phyloP scores from a whole-genome alignment of 2,329 filamentous ascomycete species.

The Xylaria sp. region DNA sequence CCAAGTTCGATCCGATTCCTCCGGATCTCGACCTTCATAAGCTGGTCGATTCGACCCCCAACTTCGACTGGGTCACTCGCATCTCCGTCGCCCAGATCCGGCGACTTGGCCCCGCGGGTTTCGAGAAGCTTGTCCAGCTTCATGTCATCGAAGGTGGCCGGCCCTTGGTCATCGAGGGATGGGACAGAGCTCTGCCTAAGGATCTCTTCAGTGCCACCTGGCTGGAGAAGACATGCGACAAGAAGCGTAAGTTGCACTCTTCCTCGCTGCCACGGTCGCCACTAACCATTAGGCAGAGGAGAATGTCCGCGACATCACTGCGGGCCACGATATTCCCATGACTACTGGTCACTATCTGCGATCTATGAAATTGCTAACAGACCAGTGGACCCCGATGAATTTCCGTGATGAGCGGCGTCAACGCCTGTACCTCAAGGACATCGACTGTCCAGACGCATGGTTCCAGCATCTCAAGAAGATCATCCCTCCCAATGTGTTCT shows the following conservation, averaged over 20 bases:
- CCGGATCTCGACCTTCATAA: constrained; percentile 73
- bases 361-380: constrained; percentile 76
- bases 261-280: background rate
- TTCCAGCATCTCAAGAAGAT: constrained; percentile 69
- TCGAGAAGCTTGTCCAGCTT: constrained; percentile 77
- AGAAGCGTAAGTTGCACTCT: constrained; percentile 57
- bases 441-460: constrained; percentile 90
- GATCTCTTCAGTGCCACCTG: constrained; percentile 75
- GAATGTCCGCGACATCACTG: constrained; percentile 73
- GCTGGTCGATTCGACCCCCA: constrained; percentile 71
- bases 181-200: constrained; percentile 67
- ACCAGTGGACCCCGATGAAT: constrained; percentile 71
- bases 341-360: constrained; percentile 86
- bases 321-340: constrained; percentile 70
- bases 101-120: constrained; percentile 67
- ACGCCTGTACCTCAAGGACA: constrained; percentile 91
- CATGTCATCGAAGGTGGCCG: constrained; percentile 83
- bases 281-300: constrained; percentile 55
- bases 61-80: constrained; percentile 81
- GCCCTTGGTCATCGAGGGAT: constrained; percentile 86
- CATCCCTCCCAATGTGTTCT: constrained; percentile 79
- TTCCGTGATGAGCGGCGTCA: constrained; percentile 77
- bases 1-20: constrained; percentile 86
- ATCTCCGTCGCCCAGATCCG: constrained; percentile 75
- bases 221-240: constrained; percentile 72